Percentiles rank a stretch among this genome's conserved stretches.
phyloP scores from a whole-genome alignment of 1,284 basidiomycete species.

The Leccinum huronense region DNA sequence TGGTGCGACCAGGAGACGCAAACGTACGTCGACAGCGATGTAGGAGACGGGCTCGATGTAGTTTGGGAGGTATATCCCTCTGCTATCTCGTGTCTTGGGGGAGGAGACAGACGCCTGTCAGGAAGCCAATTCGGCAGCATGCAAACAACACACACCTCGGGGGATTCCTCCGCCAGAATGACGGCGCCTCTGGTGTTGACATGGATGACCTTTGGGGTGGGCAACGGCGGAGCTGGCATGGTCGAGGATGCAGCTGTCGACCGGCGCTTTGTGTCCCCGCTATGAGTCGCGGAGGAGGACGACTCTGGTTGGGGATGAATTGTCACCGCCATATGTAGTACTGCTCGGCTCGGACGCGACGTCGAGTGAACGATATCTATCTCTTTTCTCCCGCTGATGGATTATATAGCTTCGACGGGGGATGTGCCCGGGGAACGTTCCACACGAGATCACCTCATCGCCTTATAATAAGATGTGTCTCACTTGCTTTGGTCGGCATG shows the following conservation, averaged over 20 bases:
- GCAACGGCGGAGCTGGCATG: slow-evolving; percentile 48
- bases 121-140: slow-evolving; percentile 6
- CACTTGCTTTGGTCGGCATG: neutral
- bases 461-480: neutral
- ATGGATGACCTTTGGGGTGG: slow-evolving; percentile 73
- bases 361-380: neutral
- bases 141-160: slow-evolving; percentile 61
- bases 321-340: slow-evolving; percentile 21
- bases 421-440: slow-evolving; percentile 5
- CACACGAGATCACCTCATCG: slow-evolving; percentile 4
- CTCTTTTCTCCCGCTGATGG: neutral
- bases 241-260: slow-evolving; percentile 17
- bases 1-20: slow-evolving; percentile 4
- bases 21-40: slow-evolving; percentile 90
- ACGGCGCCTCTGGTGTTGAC: slow-evolving; percentile 87
- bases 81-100: slow-evolving; percentile 80
- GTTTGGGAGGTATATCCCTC: slow-evolving; percentile 94
- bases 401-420: neutral
- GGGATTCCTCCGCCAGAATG: slow-evolving; percentile 87
- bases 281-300: slow-evolving; percentile 10
- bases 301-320: slow-evolving; percentile 5
- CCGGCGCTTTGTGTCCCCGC: slow-evolving; percentile 18
- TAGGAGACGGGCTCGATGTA: slow-evolving; percentile 96
- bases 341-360: neutral
- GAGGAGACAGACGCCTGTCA: neutral